Base-by-base conservation (phyloP, 2,329 filamentous ascomycete species). In the Pseudogymnoascus sp. region DNA sequence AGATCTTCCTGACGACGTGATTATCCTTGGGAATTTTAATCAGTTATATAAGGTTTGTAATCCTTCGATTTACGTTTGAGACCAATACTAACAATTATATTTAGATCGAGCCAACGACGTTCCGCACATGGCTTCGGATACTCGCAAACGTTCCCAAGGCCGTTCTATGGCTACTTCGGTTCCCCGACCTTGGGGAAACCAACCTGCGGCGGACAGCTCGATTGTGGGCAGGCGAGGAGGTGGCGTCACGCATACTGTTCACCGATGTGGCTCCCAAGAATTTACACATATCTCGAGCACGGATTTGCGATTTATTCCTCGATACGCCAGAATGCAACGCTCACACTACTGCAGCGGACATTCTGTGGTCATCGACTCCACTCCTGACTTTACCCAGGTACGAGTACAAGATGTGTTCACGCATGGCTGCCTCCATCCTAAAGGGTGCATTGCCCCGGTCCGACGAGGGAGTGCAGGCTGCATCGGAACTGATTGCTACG, bases 261-360 rank as follows among this genome's bases (percentile, higher is more conserved):
- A 99, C 94, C 5, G 94, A 99, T 71, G 94, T 99, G 11, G 94
- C 94, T 0, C 91, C 93, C 3, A 99, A 99, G 73, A 88, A 90
- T 66, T 85, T 92, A 66, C 94, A 99, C 73, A 99, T 99, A 66
- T 88, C 90, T 6, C 87, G 94, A 34, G 94, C 94, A 5, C 85
- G 92, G 20, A 85, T 99, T 28, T 93, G 93, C 71, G 94, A 99
- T 74, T 78, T 99, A 6, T 97, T 99, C 71, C 83, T 99, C 12
- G 94, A 99, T 74, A 99, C 94, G 0, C 92, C 94, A 1, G 94
- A 99, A 74, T 99, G 94, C 75, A 99, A 99, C 70, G 94, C 92
- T 1, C 94, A 99, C 73, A 99, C 94, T 1, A 99, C 94, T 1
- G 94, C 94, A 1, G 95, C 94, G 11, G 94, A 99, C 70, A 88